Evolutionary conservation across 306 rosid genomes (phyloP).

Genomic region (Rosa chinensis): DNA sequence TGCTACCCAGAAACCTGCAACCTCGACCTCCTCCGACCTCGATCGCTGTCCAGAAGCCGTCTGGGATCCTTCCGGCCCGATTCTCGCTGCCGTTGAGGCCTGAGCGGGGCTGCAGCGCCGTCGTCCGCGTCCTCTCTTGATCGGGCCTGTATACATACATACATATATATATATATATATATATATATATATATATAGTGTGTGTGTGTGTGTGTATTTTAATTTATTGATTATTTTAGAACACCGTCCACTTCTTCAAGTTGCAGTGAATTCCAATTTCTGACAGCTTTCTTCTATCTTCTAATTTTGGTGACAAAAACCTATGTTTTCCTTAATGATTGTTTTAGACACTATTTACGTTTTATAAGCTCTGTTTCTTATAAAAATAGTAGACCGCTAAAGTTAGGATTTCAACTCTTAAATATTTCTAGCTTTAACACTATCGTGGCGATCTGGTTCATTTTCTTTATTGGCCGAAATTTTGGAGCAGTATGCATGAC

Average conservation of each 20-base stretch:
- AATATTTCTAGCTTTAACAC: background rate
- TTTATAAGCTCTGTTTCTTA: background rate
- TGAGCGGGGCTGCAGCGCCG: too few relatives aligned
- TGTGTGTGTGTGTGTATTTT: background rate
- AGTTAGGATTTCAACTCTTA: background rate
- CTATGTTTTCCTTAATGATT: background rate
- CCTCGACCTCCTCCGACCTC: too few relatives aligned
- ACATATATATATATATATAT: too few relatives aligned
- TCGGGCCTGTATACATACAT: too few relatives aligned
- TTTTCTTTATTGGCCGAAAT: background rate
- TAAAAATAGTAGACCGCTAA: background rate
- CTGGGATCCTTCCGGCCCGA: too few relatives aligned
- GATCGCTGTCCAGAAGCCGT: too few relatives aligned
- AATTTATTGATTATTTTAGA: background rate
- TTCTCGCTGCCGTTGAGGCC: too few relatives aligned
- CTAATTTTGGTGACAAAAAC: background rate
- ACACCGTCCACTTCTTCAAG: background rate
- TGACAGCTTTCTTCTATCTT: background rate
- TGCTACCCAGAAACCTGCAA: too few relatives aligned
- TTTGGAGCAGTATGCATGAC: background rate
- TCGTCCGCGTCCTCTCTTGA: too few relatives aligned
- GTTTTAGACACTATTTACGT: background rate
- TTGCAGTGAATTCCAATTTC: background rate
- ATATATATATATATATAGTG: too few relatives aligned
- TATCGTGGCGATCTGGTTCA: background rate